These are phyloP conservation scores for Quercus phellos DNA, from an alignment of 331 rosid genomes.

Conservation along the genomic window DNA sequence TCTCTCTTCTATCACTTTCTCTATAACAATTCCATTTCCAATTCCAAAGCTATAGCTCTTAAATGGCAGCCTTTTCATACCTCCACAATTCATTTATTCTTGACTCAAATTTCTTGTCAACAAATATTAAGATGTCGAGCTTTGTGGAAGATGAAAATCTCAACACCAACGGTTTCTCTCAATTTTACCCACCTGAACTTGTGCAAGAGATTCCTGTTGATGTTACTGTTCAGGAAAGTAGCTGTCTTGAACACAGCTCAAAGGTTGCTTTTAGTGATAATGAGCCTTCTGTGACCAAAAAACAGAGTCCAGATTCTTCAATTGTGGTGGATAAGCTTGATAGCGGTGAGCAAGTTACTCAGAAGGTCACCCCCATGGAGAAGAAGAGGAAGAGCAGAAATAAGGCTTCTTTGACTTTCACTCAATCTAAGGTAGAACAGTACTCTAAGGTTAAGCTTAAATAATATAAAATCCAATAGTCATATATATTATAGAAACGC, in stretches of 20 bases:
- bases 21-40: constrained; percentile 16
- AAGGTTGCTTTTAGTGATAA: constrained; percentile 29
- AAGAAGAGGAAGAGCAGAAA: constrained; percentile 41
- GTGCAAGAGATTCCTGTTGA: constrained; percentile 21
- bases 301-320: constrained; percentile 48
- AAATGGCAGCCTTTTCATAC: constrained; percentile 70
- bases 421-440: constrained; percentile 46
- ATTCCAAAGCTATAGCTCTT: constrained; percentile 8
- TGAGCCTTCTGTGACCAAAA: constrained; percentile 53
- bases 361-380: constrained; percentile 29
- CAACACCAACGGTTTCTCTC: constrained; percentile 20
- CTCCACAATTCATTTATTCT: constrained; percentile 34
- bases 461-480: too few species aligned
- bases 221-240: constrained; percentile 30
- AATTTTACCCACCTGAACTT: constrained; percentile 13
- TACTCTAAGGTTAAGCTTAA: background rate
- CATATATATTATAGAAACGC: too few species aligned
- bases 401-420: constrained; percentile 26
- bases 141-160: constrained; percentile 2
- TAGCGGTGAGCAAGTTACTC: constrained; percentile 51
- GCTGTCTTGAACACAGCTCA: constrained; percentile 44
- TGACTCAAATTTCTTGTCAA: constrained; percentile 36
- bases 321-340: constrained; percentile 58
- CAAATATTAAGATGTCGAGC: constrained; percentile 16
- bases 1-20: constrained; percentile 30